phyloP scores from a whole-genome alignment of 306 rosid species.

The Cucurbita pepo region DNA sequence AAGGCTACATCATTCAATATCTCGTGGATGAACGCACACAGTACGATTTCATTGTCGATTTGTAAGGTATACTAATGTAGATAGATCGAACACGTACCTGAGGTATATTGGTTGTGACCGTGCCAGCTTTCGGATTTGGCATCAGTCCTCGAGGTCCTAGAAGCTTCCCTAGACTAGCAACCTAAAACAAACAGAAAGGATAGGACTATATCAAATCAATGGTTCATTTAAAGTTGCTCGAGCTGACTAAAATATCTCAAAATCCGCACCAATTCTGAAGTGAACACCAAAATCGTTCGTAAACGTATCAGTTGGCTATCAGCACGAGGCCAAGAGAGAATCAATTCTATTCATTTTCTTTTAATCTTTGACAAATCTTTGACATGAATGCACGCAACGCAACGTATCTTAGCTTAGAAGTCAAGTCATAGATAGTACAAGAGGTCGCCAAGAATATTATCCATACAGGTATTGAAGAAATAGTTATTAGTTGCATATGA shows the following conservation, averaged over 20 bases:
- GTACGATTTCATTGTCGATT: not conserved
- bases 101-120: conserved; percentile 87
- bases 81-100: conserved; percentile 31
- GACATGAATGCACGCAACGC: too few relatives aligned
- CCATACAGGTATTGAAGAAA: not conserved
- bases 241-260: not conserved
- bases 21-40: not conserved
- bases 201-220: conserved; percentile 11
- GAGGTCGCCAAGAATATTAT: not conserved
- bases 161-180: conserved; percentile 93
- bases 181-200: conserved; percentile 34
- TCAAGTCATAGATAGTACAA: not conserved
- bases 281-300: not conserved
- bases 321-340: too few relatives aligned
- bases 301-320: not conserved
- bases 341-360: not conserved
- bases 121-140: conserved; percentile 99
- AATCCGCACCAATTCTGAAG: not conserved
- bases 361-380: not conserved
- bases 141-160: conserved; percentile 98
- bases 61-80: not conserved
- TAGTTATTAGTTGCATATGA: not conserved
- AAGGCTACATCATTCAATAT: not conserved
- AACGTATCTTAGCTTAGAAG: not conserved
- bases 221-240: not conserved